These are phyloP conservation scores for Penicillium sp. DNA, from an alignment of 2,329 filamentous ascomycete species.

Conservation along the genomic window DNA sequence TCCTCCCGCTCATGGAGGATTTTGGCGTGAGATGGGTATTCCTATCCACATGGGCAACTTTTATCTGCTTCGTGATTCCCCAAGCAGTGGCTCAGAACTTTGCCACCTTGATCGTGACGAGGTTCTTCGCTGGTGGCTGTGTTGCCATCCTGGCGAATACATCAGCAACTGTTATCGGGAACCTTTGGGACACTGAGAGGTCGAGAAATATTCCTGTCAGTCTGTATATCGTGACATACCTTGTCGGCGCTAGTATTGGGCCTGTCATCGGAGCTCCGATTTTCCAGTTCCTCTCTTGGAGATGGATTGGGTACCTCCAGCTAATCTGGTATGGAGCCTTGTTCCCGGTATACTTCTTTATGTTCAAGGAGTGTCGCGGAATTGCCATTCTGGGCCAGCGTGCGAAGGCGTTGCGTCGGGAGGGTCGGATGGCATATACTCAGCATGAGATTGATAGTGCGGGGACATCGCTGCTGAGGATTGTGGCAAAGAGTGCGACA, in stretches of 20 bases:
- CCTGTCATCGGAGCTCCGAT: constrained; percentile 46
- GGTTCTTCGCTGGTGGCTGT: constrained; percentile 47
- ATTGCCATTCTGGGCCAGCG: constrained; percentile 41
- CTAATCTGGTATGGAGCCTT: constrained; percentile 40
- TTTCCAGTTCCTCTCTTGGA: constrained; percentile 20
- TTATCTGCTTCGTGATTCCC: constrained; percentile 46
- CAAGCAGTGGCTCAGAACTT: constrained; percentile 48
- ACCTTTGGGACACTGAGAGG: constrained; percentile 35
- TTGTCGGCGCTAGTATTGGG: constrained; percentile 46
- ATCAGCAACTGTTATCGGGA: constrained; percentile 28
- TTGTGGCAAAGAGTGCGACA: constrained; percentile 38
- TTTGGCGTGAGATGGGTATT: constrained; percentile 45
- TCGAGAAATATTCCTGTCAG: constrained; percentile 41
- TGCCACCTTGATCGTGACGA: constrained; percentile 45
- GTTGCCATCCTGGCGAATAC: constrained; percentile 42
- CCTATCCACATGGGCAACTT: constrained; percentile 35
- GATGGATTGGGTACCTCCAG: constrained; percentile 46
- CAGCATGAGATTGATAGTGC: constrained; percentile 38
- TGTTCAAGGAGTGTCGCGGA: constrained; percentile 44
- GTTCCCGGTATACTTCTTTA: constrained; percentile 41
- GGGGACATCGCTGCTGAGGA: constrained; percentile 21
- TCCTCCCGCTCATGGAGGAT: constrained; percentile 39
- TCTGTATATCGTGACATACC: constrained; percentile 43
- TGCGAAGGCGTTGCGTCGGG: constrained; percentile 35
- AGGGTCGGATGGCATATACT: constrained; percentile 28